Base-by-base conservation (phyloP, 2,329 filamentous ascomycete genomes). In the Orbilia quercus region DNA sequence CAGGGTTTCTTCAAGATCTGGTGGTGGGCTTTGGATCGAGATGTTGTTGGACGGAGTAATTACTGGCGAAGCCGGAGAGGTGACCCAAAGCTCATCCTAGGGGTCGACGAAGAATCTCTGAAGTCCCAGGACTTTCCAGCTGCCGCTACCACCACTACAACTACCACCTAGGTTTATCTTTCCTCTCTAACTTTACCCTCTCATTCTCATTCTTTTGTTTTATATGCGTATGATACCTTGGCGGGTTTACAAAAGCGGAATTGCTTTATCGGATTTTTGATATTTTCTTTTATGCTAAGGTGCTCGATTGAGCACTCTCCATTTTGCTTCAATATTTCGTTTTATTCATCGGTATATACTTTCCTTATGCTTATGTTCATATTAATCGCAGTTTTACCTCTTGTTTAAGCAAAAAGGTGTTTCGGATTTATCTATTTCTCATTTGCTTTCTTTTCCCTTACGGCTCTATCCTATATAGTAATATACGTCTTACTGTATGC, bases 21-120 rank as follows among this genome's bases (percentile, higher is more conserved):
- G 64, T 69, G 64, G 64, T 69, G 64, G 64, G 64, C 64, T 40
- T 60, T 69, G 28, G 64, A 69, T 55, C 64, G 47, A 16, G 55
- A 62, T 23, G 55, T 69, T 18, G 48, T 69, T 14, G 64, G 64
- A 7, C 31, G 64, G 14, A 69, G 64, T 38, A 69, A 69, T 31
- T 69, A 54, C 31, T 69, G 64, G 64, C 47, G 64, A 12, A 69
- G 25, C 18, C 64, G 47, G 31, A 23, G 64, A 31, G 64, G 64
- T 16, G 55, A 69, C 60, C 54, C 64, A 42, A 69, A 55, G 28
- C 64, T 69, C 7, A 36, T 38, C n/a, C 47, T 69, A 6, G 38
- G 48, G 14, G 38, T 38, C 2, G 22, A 54, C n/a, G 64, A 62
- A 31, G 44, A 47, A 34, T 14, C 42, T 31, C 20, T 65, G 9